These are phyloP conservation scores for Leccinum subgranulosum DNA, from an alignment of 768 basidiomycete genomes.

Conservation along the genomic window DNA sequence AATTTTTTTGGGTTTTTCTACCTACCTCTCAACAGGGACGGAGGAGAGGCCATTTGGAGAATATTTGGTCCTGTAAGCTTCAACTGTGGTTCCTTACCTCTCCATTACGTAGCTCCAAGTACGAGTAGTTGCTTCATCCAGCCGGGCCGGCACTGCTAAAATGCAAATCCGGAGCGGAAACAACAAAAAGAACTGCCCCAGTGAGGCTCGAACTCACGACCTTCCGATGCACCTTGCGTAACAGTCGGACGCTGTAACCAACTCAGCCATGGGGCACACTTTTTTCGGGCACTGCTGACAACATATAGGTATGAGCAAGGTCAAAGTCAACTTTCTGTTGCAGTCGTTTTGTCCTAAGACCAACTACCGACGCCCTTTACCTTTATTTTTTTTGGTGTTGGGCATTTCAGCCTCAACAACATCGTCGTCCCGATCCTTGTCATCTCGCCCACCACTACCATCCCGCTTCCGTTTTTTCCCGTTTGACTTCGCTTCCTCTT, in stretches of 20 bases:
- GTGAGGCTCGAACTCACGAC: slow-evolving; percentile 70
- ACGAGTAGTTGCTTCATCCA: too few relatives aligned
- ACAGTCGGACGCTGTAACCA: slow-evolving; percentile 80
- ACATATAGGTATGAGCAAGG: background rate
- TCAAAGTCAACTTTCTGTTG: background rate
- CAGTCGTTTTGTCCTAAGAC: background rate
- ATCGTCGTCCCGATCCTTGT: slow-evolving; percentile 91
- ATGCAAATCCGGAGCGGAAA: background rate
- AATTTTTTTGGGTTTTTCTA: background rate
- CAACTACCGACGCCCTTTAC: slow-evolving; percentile 35
- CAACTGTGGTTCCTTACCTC: too few relatives aligned
- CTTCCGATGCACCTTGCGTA: slow-evolving; percentile 50
- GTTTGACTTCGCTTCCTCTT: slow-evolving; percentile 61
- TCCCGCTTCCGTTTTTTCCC: slow-evolving; percentile 49
- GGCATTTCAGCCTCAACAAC: slow-evolving; percentile 89
- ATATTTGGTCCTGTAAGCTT: too few relatives aligned
- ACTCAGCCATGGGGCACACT: slow-evolving; percentile 68
- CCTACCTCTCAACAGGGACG: too few relatives aligned
- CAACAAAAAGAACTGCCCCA: slow-evolving; percentile 40
- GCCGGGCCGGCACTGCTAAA: too few relatives aligned
- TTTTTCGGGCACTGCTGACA: background rate
- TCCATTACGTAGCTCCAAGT: too few relatives aligned
- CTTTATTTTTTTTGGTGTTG: slow-evolving; percentile 49
- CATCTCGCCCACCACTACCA: slow-evolving; percentile 56
- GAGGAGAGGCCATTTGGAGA: too few relatives aligned